Base-by-base conservation (phyloP, 1,284 basidiomycete genomes). In the Ganoderma lucidum region DNA sequence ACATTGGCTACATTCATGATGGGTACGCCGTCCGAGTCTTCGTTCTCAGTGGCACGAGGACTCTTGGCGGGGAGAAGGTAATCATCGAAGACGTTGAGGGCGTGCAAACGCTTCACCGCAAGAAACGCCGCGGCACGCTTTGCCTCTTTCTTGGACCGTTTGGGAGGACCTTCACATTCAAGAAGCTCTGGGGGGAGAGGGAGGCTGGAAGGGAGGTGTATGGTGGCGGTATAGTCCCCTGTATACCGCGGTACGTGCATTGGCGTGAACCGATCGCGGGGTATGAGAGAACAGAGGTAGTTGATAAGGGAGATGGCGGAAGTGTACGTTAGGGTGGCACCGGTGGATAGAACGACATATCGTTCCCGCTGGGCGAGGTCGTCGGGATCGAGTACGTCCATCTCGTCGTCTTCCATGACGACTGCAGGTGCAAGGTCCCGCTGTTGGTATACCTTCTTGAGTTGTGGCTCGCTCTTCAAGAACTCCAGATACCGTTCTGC, bases 71-170 rank as follows among this genome's bases (percentile, higher is more conserved):
- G 94, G 10, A 95, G 84, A 1, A 96, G 85, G 75, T 93, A 90
- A 65, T 94, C 89, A 74, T 96, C 91, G 74, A 96, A 91, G 6
- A 94, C 90, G 60, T 90, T 86, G n/a, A 93, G 81, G 48, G 83
- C 81, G 71, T 91, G 87, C 28, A 96, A 82, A 3, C 83, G 81
- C 73, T 87, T 89, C 32, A 93, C 92, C 2, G 92, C 93, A 68
- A 87, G 79, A 77, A 94, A 96, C 0, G 94, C 92, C 10, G 88
- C 94, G 1, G 92, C 90, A 19, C 93, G 89, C 76, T 90, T 94
- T 1, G 95, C 94, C 76, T 93, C 93, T 72, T 87, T 90, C 78
- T 95, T 95, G 12, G 91, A 88, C 42, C 82, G 81, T 68, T 87
- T 87, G 10, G 72, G 68, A 1, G 89, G 88, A 0, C 94, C 93